These are phyloP conservation scores for Dimargaris cristalligena DNA, from an alignment of 192 early-diverging fungal genomes.

Conservation along the genomic window DNA sequence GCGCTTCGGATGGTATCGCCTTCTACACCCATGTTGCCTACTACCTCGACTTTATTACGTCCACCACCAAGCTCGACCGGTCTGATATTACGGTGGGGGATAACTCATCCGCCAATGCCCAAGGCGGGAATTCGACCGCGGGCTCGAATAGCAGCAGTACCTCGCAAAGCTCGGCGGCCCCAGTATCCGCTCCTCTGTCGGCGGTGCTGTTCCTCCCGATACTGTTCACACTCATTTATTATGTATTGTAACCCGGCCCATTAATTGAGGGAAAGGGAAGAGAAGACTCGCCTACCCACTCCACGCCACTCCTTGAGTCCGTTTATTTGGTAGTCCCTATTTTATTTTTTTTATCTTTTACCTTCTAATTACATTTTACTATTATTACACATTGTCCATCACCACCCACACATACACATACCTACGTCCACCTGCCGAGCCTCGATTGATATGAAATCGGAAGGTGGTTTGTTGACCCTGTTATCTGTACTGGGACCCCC, in stretches of 20 bases:
- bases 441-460: too few relatives aligned
- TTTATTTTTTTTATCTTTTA: neutral
- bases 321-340: neutral
- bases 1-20: slow-evolving; percentile 21
- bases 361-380: neutral
- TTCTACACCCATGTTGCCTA: slow-evolving; percentile 28
- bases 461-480: too few relatives aligned
- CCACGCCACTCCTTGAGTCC: too few relatives aligned
- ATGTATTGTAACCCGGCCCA: too few relatives aligned
- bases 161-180: too few relatives aligned
- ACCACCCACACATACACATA: too few relatives aligned
- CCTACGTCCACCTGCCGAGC: too few relatives aligned
- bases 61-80: slow-evolving; percentile 19
- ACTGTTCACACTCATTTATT: too few relatives aligned
- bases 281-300: too few relatives aligned
- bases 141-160: too few relatives aligned
- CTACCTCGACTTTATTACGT: slow-evolving; percentile 24
- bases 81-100: slow-evolving; percentile 12
- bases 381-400: neutral
- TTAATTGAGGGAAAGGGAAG: too few relatives aligned
- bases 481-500: too few relatives aligned
- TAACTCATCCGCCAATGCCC: neutral
- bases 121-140: neutral
- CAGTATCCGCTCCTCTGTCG: neutral
- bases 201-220: neutral